Conservation (phyloP, 306 rosid species). For the Pueraria montana region DNA sequence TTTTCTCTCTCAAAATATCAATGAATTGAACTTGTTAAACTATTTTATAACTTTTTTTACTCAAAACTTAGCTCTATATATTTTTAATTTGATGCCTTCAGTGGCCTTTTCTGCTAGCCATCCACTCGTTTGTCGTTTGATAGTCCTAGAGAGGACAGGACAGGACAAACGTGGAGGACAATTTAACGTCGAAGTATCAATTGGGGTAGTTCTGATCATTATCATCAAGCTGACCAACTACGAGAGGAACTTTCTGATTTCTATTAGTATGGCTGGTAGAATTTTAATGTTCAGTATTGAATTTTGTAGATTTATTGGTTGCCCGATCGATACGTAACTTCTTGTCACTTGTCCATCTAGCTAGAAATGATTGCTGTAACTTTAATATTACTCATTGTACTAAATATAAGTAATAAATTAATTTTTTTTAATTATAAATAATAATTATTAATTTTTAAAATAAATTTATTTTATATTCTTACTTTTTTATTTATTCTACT, state of each 20-base stretch:
- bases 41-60: too few relatives aligned
- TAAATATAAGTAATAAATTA: too few relatives aligned
- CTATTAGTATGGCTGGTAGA: slow-evolving; percentile 43
- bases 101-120: not conserved
- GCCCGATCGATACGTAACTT: not conserved
- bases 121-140: slow-evolving; percentile 1
- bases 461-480: too few relatives aligned
- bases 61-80: too few relatives aligned
- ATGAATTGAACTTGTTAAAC: too few relatives aligned
- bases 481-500: too few relatives aligned
- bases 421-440: too few relatives aligned
- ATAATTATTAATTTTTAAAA: too few relatives aligned
- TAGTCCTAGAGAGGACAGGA: not conserved
- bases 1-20: too few relatives aligned
- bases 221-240: slow-evolving; percentile 7
- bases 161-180: not conserved
- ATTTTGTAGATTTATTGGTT: slow-evolving; percentile 24
- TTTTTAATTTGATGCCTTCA: too few relatives aligned
- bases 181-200: not conserved
- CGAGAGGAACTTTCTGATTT: not conserved
- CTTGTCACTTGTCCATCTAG: not conserved
- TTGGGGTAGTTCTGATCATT: slow-evolving; percentile 47
- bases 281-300: slow-evolving; percentile 36
- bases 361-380: not conserved
- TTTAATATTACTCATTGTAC: not conserved